Percentiles rank a stretch among this genome's conserved stretches.
phyloP scores from a whole-genome alignment of 2,329 filamentous ascomycete species.

The Trichoderma endophyticum region DNA sequence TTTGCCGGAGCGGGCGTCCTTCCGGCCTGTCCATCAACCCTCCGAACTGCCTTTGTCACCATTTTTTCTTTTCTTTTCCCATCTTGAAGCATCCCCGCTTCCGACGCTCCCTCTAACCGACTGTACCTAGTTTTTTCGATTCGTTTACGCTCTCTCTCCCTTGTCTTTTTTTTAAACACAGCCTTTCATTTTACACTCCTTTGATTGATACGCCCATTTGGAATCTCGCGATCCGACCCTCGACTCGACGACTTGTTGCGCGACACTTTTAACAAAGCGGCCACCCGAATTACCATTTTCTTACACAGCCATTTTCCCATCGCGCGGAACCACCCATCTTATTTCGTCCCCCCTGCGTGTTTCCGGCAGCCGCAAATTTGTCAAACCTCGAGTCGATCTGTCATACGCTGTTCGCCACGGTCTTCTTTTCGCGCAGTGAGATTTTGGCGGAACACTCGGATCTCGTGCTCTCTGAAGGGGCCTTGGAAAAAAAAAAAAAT shows the following conservation, averaged over 20 bases:
- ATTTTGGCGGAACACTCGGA: neutral
- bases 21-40: conserved; percentile 12
- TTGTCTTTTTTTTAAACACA: neutral
- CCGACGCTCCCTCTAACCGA: conserved; percentile 12
- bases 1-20: conserved; percentile 8
- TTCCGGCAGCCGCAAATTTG: conserved; percentile 5
- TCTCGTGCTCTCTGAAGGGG: neutral
- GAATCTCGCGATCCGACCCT: conserved; percentile 6
- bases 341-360: neutral
- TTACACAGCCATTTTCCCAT: neutral
- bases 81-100: conserved; percentile 13
- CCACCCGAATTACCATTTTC: conserved; percentile 6
- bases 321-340: neutral
- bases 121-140: neutral
- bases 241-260: conserved; percentile 1
- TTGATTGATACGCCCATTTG: neutral
- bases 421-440: neutral
- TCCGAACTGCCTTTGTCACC: neutral
- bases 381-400: conserved; percentile 13
- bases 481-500: neutral
- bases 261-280: conserved; percentile 15
- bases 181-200: conserved; percentile 9
- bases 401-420: conserved; percentile 2
- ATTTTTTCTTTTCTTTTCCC: neutral
- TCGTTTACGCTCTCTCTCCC: conserved; percentile 9